phyloP scores from a whole-genome alignment of 2,329 filamentous ascomycete species.

The Triangularia verruculosa region DNA sequence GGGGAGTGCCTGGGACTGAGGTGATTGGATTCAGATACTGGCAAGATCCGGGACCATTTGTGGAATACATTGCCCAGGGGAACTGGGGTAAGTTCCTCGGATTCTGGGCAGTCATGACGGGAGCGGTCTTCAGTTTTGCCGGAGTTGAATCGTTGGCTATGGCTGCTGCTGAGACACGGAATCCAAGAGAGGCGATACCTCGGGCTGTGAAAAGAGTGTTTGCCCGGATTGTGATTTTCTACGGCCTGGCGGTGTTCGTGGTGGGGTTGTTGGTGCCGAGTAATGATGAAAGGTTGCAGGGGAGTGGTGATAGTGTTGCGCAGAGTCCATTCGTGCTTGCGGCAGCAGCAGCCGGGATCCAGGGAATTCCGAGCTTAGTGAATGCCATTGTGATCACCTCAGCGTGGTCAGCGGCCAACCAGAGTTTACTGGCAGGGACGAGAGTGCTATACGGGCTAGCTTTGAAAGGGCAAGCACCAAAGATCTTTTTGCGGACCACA shows the following conservation, averaged over 20 bases:
- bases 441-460: constrained; percentile 59
- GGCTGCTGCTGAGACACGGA: constrained; percentile 56
- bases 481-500: constrained; percentile 52
- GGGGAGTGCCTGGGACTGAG: constrained; percentile 56
- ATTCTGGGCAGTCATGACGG: constrained; percentile 48
- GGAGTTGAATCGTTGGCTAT: constrained; percentile 58
- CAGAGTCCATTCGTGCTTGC: constrained; percentile 69
- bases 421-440: constrained; percentile 58
- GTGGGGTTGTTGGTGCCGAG: constrained; percentile 60
- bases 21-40: constrained; percentile 67
- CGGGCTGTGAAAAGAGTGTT: constrained; percentile 63
- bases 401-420: constrained; percentile 67
- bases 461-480: constrained; percentile 56
- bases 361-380: constrained; percentile 66
- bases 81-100: constrained; percentile 61
- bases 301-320: constrained; percentile 43
- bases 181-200: constrained; percentile 59
- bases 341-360: constrained; percentile 63
- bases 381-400: constrained; percentile 75
- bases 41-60: constrained; percentile 65
- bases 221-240: constrained; percentile 30
- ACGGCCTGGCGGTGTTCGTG: constrained; percentile 53
- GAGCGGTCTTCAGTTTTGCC: constrained; percentile 56
- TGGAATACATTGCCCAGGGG: constrained; percentile 59
- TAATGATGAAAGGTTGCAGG: constrained; percentile 47